Base-by-base conservation (phyloP, 2,329 filamentous ascomycete species). In the Blumeria hordei region DNA sequence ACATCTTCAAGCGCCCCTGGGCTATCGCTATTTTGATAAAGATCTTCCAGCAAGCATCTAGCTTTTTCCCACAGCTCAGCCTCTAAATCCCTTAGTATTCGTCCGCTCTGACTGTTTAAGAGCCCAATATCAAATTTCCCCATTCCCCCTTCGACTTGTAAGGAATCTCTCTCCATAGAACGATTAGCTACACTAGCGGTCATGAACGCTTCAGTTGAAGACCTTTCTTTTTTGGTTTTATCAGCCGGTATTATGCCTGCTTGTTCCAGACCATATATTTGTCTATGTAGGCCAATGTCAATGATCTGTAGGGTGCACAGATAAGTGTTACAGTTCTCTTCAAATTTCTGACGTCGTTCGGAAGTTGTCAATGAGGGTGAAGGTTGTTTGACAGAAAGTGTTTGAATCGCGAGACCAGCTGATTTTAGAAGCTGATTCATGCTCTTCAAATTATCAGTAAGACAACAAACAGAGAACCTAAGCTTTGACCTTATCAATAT, bases 21-120 rank as follows among this genome's bases (percentile, higher is more conserved):
- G 6, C 34, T 54, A 32, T 18, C 39, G n/a, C 55, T 55, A 54
- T 21, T 57, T 52, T 16, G 21, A 35, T 61, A 63, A 21, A 71
- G 55, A 28, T 64, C 63, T 58, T 71, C 72, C 43, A 84, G 64
- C 58, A 83, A 73, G 49, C 67, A 68, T 61, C 72, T 75, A 43
- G 77, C 74, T 60, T 76, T 74, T 36, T 71, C 73, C 78, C 90
- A 83, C 47, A 94, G 69, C 68, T 95, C 86, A 1, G 77, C 77
- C 64, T 93, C 87, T 74, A 90, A 92, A 59, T 86, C 83, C 62
- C 81, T 77, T 56, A 85, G 85, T 21, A 93, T 84, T 59, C 82
- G 82, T 59, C 85, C 83, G 58, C 85, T 86, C 56, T 86, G 76
- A 62, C 85, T 88, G 65, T 95, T 96, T 62, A 96, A 69, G 78